Conservation (phyloP, 2,329 filamentous ascomycete genomes). For the Fusarium paranaense region DNA sequence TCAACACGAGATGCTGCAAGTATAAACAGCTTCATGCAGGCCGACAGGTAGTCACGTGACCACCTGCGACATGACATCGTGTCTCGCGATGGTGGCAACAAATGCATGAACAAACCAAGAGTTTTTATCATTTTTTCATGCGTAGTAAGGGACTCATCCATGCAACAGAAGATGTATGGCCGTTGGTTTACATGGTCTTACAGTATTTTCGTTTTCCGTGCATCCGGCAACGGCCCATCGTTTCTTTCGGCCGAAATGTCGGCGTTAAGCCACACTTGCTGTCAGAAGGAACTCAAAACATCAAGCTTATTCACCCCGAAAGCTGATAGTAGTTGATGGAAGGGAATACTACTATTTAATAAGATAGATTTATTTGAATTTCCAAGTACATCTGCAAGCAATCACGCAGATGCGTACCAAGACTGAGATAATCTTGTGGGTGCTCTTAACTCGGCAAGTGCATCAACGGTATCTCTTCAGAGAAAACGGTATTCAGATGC, state of each 20-base stretch:
- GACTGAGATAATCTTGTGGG: background rate
- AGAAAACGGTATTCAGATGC: background rate
- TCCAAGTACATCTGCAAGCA: background rate
- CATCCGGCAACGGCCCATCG: background rate
- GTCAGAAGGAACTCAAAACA: background rate
- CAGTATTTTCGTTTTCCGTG: background rate
- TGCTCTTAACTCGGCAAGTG: background rate
- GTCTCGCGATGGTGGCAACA: background rate
- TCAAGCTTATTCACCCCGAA: background rate
- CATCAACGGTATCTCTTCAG: background rate
- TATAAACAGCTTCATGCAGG: background rate
- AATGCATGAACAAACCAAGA: background rate
- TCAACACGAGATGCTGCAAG: background rate
- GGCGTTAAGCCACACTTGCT: background rate
- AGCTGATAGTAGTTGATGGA: background rate
- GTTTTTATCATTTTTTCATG: background rate
- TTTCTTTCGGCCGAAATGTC: background rate
- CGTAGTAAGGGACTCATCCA: background rate
- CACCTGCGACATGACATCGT: background rate
- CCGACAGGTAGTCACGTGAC: background rate
- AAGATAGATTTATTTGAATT: background rate
- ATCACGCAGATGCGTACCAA: background rate
- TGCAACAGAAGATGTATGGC: background rate
- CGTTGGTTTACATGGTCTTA: background rate
- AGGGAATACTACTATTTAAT: too few species aligned